Evolutionary conservation across 768 basidiomycete species (phyloP).

Genomic region (Nevesoporus exiguus): DNA sequence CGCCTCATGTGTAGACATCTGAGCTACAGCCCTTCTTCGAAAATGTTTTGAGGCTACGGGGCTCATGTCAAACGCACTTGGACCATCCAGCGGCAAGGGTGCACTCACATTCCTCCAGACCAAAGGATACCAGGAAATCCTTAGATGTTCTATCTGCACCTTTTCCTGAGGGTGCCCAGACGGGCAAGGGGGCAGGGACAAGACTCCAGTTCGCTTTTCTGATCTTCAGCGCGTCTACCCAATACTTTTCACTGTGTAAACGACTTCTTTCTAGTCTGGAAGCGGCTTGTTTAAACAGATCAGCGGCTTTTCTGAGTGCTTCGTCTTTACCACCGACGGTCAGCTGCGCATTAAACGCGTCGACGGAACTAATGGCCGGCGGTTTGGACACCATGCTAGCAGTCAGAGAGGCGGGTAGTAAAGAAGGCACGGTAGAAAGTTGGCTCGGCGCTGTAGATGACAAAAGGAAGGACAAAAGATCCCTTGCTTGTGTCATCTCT

Average conservation of each 20-base stretch:
- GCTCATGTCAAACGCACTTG: conserved; percentile 3
- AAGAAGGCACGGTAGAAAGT: conserved; percentile 25
- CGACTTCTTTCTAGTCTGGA: conserved; percentile 64
- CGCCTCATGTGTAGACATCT: conserved; percentile 50
- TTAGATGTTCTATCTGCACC: conserved; percentile 77
- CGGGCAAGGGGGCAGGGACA: conserved; percentile 73
- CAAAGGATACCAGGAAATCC: conserved; percentile 78
- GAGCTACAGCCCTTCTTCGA: conserved; percentile 68
- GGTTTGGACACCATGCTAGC: conserved; percentile 67
- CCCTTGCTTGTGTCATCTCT: conserved; percentile 75
- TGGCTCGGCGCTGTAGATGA: conserved; percentile 38
- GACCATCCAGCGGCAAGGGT: not conserved
- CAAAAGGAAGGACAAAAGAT: conserved; percentile 61
- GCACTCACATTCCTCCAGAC: conserved; percentile 74
- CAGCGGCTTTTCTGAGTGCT: conserved; percentile 69
- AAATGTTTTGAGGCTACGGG: conserved; percentile 59
- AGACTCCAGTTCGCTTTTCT: conserved; percentile 77
- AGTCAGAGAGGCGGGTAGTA: conserved; percentile 42
- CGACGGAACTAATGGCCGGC: conserved; percentile 59
- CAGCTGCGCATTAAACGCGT: conserved; percentile 69
- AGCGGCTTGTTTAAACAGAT: conserved; percentile 67
- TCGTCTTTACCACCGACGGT: conserved; percentile 79
- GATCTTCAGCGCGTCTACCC: conserved; percentile 78
- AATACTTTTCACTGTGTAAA: conserved; percentile 66
- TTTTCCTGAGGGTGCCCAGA: conserved; percentile 66